These are phyloP conservation scores for Beauveria medogensis DNA, from an alignment of 2,329 filamentous ascomycete genomes.

Conservation along the genomic window DNA sequence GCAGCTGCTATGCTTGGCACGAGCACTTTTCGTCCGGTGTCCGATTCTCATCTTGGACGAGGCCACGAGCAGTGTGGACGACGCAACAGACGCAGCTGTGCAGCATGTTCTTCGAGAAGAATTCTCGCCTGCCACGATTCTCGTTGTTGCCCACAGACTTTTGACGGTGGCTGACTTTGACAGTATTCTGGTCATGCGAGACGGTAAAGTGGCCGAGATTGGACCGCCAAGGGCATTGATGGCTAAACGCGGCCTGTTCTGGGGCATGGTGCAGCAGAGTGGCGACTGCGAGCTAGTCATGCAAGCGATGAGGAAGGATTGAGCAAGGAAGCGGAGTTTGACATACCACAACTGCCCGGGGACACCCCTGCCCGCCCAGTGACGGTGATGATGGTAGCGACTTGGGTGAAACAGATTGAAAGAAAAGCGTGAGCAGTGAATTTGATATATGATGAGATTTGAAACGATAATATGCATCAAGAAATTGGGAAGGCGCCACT, in stretches of 20 bases:
- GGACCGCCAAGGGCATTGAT: not conserved
- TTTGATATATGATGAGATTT: too few species aligned
- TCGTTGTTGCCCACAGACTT: conserved; percentile 12
- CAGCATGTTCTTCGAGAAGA: conserved; percentile 6
- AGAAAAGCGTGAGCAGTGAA: too few species aligned
- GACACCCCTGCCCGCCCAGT: too few species aligned
- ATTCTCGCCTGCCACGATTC: not conserved
- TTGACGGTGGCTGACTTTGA: conserved; percentile 10
- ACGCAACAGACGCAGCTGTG: conserved; percentile 2
- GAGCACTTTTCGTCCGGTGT: conserved; percentile 5
- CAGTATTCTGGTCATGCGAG: conserved; percentile 5
- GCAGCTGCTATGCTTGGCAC: conserved; percentile 10
- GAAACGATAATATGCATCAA: too few species aligned
- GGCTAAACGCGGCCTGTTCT: not conserved
- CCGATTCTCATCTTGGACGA: conserved; percentile 11
- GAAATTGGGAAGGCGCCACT: too few species aligned
- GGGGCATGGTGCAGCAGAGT: conserved; percentile 12
- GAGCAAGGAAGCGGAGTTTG: too few species aligned
- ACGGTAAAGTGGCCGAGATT: conserved; percentile 2
- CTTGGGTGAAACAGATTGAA: too few species aligned
- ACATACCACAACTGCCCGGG: too few species aligned
- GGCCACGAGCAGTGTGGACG: conserved; percentile 11
- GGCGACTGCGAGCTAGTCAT: not conserved
- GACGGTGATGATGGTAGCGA: too few species aligned
- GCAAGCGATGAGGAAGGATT: not conserved